Base-by-base conservation (phyloP, 75 land plant species). In the Sequoia sempervirens region DNA sequence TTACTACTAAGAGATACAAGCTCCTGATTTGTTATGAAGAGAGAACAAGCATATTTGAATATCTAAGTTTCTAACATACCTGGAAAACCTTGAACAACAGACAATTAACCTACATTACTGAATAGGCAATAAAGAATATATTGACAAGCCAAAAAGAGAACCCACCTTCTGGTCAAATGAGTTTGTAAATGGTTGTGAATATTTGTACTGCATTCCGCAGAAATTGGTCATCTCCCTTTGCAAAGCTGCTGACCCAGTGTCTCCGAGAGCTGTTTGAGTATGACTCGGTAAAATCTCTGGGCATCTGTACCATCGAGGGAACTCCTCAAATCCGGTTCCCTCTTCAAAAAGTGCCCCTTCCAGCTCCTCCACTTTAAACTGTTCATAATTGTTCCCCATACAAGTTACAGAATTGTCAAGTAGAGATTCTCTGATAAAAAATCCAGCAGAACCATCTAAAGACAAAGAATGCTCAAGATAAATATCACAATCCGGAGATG, bases 191-290 rank as follows among this genome's bases (percentile, higher is more conserved):
- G 36, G 36, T 47, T 78, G 30, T 78, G 50, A 78, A 45, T 45
- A 41, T 78, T 78, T 43, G 45, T 26, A 43, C 30, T 78, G 52
- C 30, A 15, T 43, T 45, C 80, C 26, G n/a, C 30, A 78, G 6
- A 78, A 78, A 78, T 41, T 78, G 46, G 9, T 45, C 30, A 43
- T 40, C 45, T 78, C 46, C 47, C 80, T 43, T 78, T 78, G 80
- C 2, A 43, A 78, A 78, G 2, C 28, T 43, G 80, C 30, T 20
- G 47, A 78, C 23, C 30, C 46, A 43, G 80, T 40, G 80, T 78
- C 80, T 40, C 23, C 14, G 26, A 56, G 61, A 4, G 2, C 61
- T 56, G 23, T 20, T 56, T 56, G 61, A 76, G 23, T 6, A 12
- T 41, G 47, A 41, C 41, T 41, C 1, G 26, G 46, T 28, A 76